Conservation (phyloP, 1,139 yeast species). For the Candida sp. region DNA sequence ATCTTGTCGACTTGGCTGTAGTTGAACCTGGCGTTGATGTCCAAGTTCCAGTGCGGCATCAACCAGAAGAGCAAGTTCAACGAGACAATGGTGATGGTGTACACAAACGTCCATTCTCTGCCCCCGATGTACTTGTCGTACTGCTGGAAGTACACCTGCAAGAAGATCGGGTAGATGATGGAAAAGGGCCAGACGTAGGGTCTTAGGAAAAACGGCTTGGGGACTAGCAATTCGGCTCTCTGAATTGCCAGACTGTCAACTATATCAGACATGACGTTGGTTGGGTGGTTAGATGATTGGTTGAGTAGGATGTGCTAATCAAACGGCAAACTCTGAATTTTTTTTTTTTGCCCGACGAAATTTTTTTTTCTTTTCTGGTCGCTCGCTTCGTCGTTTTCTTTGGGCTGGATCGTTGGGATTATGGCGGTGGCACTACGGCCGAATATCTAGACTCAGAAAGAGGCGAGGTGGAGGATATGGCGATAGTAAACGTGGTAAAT, state of each 20-base stretch:
- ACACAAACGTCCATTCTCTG: slow-evolving; percentile 87
- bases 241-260: slow-evolving; percentile 64
- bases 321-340: slow-evolving; percentile 3
- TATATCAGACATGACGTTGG: slow-evolving; percentile 34
- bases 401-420: background rate
- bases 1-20: slow-evolving; percentile 56
- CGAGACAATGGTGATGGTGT: slow-evolving; percentile 72
- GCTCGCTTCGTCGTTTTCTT: background rate
- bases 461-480: background rate
- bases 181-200: slow-evolving; percentile 90
- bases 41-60: slow-evolving; percentile 95
- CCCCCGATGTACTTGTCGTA: slow-evolving; percentile 88
- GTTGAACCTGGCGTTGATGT: slow-evolving; percentile 73
- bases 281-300: background rate
- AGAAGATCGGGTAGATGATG: slow-evolving; percentile 76
- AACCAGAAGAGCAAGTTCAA: slow-evolving; percentile 80
- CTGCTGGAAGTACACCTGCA: slow-evolving; percentile 64
- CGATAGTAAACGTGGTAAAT: too few species aligned
- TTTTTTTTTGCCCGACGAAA: slow-evolving; percentile 5
- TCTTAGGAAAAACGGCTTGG: slow-evolving; percentile 60
- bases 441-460: background rate
- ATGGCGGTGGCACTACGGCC: too few species aligned
- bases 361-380: slow-evolving; percentile 2
- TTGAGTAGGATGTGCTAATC: background rate
- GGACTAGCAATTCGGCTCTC: slow-evolving; percentile 73